These are phyloP conservation scores for Ceratocystis smalleyi DNA, from an alignment of 2,329 filamentous ascomycete genomes.

Conservation along the genomic window DNA sequence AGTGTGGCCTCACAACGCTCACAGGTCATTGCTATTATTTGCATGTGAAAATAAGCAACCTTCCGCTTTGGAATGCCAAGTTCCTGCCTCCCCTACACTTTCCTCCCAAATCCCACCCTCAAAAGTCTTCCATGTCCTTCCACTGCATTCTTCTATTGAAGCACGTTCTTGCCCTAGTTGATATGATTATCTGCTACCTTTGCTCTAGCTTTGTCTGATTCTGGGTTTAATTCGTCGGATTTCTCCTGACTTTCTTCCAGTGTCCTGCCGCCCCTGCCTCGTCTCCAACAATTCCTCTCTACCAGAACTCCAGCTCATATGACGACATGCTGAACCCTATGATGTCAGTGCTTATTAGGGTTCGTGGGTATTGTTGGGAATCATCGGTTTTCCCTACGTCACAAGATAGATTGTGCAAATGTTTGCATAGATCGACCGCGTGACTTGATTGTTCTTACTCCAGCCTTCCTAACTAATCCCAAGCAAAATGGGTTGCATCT, in stretches of 20 bases:
- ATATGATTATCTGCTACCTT: background rate
- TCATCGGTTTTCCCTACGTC: background rate
- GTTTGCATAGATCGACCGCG: too few species aligned
- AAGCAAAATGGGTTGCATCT: background rate
- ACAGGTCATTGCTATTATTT: background rate
- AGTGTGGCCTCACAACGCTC: slow-evolving; percentile 2
- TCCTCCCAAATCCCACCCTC: background rate
- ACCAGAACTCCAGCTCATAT: background rate
- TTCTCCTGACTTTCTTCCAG: background rate
- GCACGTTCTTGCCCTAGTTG: background rate
- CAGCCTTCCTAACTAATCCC: background rate
- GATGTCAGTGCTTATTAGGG: background rate
- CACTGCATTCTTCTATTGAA: background rate
- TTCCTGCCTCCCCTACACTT: background rate
- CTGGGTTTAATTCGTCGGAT: background rate
- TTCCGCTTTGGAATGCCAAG: background rate
- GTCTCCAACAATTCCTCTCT: background rate
- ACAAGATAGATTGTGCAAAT: background rate
- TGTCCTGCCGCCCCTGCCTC: background rate
- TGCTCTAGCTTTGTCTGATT: background rate
- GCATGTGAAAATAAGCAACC: slow-evolving; percentile 4
- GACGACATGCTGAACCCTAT: background rate
- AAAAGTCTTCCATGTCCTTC: background rate
- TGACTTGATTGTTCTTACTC: too few species aligned
- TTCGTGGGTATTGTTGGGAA: background rate